These are phyloP conservation scores for Kluyveromyces marxianus DNA, from an alignment of 1,139 yeast genomes.

Conservation along the genomic window DNA sequence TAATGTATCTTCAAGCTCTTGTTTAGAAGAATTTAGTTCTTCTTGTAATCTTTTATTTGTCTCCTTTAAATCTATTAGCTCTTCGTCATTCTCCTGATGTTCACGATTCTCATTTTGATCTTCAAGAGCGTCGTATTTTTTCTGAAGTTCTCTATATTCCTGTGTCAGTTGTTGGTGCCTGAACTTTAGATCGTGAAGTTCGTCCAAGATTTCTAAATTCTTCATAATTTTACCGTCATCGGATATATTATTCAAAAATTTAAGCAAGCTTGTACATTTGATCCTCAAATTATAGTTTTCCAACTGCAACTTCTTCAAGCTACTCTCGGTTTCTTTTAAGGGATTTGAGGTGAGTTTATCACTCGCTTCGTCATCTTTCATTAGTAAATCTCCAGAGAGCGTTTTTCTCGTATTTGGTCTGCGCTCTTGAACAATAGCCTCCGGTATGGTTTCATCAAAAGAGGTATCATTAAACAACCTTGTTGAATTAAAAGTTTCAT, in stretches of 20 bases:
- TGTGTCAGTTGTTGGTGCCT: slow-evolving; percentile 13
- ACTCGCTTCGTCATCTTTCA: slow-evolving; percentile 11
- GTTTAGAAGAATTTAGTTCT: slow-evolving; percentile 6
- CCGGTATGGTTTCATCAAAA: slow-evolving; percentile 29
- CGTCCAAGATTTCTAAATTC: slow-evolving; percentile 17
- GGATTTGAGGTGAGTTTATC: slow-evolving; percentile 37
- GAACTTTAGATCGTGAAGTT: slow-evolving; percentile 18
- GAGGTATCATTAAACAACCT: slow-evolving; percentile 26
- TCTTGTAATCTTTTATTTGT: slow-evolving; percentile 2
- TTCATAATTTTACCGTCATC: slow-evolving; percentile 25
- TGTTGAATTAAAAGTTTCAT: slow-evolving; percentile 23
- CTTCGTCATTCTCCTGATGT: slow-evolving; percentile 1
- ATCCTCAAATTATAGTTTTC: slow-evolving; percentile 60
- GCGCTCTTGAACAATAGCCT: slow-evolving; percentile 7
- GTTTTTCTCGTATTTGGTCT: slow-evolving; percentile 10
- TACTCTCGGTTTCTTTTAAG: slow-evolving; percentile 48
- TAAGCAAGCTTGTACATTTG: slow-evolving; percentile 47
- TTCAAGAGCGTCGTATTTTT: slow-evolving; percentile 14
- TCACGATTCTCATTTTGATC: slow-evolving; percentile 2
- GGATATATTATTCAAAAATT: slow-evolving; percentile 37
- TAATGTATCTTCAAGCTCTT: slow-evolving; percentile 11
- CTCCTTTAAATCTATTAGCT: slow-evolving; percentile 4
- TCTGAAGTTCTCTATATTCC: slow-evolving; percentile 19
- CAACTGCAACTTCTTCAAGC: slow-evolving; percentile 42
- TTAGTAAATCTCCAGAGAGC: slow-evolving; percentile 14